Base-by-base conservation (phyloP, 257 asterid genomes). In the Nicotiana noctiflora region DNA sequence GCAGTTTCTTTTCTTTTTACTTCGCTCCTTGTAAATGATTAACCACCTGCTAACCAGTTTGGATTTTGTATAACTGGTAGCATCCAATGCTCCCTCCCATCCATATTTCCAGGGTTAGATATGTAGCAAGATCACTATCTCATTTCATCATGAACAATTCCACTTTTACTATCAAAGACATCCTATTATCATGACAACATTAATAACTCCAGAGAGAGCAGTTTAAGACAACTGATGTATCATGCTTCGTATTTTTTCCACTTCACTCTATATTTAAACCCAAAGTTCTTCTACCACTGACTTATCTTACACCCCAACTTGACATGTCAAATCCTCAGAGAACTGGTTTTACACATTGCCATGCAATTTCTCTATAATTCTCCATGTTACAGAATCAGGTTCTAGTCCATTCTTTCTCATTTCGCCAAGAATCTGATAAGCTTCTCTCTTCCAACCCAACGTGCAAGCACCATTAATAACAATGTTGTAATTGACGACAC, bases 361-460 rank as follows among this genome's bases (percentile, higher is more conserved):
- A 32, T 88, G 97, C 86, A 93, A 86, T 76, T 87, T 92, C 84
- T 91, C 90, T 81, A 95, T 86, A 86, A 93, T 91, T 86, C 97
- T 93, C 98, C 98, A 93, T 1, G 98, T 90, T 37, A 90, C 93
- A 25, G 96, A 88, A 89, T 95, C 97, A 7, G 97, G 97, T 80
- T 51, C 46, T 9, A 93, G 75, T 31, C 92, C 97, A 85, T 92
- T 92, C 81, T 88, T 90, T 83, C 86, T 95, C 99, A 95, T 93
- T 82, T 95, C 97, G 44, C 93, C 88, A 37, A 90, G 46, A 53
- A 95, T 89, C 92, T 85, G 93, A 85, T 93, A 92, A 79, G 96
- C 97, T 80, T 91, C 98, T 72, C 82, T 90, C 91, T 90, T 95
- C 86, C 90, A 84, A 29, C 97, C 97, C 66, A 88, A 77, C 84